phyloP scores from a whole-genome alignment of 2,329 filamentous ascomycete genomes.

The Stemphylium beticola region DNA sequence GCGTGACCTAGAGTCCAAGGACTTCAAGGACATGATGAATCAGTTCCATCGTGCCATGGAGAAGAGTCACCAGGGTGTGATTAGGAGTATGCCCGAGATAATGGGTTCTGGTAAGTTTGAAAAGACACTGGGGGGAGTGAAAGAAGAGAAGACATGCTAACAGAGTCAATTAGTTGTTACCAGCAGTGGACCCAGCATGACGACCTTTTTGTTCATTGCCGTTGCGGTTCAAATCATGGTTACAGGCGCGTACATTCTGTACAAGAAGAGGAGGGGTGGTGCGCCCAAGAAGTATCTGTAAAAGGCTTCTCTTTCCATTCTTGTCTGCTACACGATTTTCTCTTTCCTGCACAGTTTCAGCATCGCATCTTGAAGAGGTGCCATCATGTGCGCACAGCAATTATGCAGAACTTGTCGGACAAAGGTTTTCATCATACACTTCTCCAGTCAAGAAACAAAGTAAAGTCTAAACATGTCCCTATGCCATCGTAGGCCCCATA shows the following conservation, averaged over 20 bases:
- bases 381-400: too few relatives aligned
- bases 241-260: conserved; percentile 71
- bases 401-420: too few relatives aligned
- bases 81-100: conserved; percentile 58
- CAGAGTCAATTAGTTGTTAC: conserved; percentile 53
- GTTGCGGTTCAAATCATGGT: conserved; percentile 77
- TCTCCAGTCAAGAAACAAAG: too few relatives aligned
- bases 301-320: not conserved
- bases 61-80: conserved; percentile 60
- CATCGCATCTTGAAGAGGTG: too few relatives aligned
- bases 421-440: too few relatives aligned
- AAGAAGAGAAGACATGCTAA: conserved; percentile 21
- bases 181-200: conserved; percentile 62
- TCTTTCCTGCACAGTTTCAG: too few relatives aligned
- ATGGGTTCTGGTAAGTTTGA: conserved; percentile 56
- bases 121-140: not conserved
- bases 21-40: conserved; percentile 62
- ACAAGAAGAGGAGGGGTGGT: conserved; percentile 77
- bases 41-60: conserved; percentile 62
- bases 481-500: too few relatives aligned
- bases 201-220: conserved; percentile 71
- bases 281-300: conserved; percentile 92
- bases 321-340: not conserved
- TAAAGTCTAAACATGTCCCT: too few relatives aligned
- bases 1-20: conserved; percentile 62